These are phyloP conservation scores for Alternaria sp. DNA, from an alignment of 2,329 filamentous ascomycete species.

Conservation along the genomic window DNA sequence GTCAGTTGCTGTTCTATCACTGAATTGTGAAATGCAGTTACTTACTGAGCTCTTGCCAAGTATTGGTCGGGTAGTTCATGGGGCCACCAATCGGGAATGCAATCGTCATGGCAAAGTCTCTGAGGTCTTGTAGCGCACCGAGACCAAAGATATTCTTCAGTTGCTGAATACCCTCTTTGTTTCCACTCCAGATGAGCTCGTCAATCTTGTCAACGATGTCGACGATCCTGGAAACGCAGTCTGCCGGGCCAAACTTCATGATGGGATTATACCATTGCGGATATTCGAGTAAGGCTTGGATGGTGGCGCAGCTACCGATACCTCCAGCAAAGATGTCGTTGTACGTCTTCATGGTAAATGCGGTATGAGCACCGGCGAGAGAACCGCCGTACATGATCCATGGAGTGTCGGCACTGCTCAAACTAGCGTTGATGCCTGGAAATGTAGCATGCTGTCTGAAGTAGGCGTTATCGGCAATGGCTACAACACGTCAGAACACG, in stretches of 20 bases:
- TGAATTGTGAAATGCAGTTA: fast-evolving
- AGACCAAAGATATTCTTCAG: slow-evolving; percentile 59
- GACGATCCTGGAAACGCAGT: slow-evolving; percentile 58
- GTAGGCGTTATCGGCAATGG: slow-evolving; percentile 60
- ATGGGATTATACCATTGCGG: slow-evolving; percentile 60
- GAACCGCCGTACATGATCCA: slow-evolving; percentile 56
- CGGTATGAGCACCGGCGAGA: slow-evolving; percentile 53
- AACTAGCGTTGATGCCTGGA: slow-evolving; percentile 50
- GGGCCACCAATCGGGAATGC: slow-evolving; percentile 56
- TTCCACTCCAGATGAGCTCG: slow-evolving; percentile 51
- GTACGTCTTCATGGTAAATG: slow-evolving; percentile 56
- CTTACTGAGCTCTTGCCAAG: slow-evolving; percentile 60
- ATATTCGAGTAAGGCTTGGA: slow-evolving; percentile 53
- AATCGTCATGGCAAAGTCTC: slow-evolving; percentile 58
- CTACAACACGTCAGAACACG: slow-evolving; percentile 10
- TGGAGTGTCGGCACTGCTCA: slow-evolving; percentile 55
- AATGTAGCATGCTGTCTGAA: slow-evolving; percentile 58
- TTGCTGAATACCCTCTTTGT: slow-evolving; percentile 52
- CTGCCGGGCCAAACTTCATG: slow-evolving; percentile 57
- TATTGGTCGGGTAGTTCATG: slow-evolving; percentile 58
- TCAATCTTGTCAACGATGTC: slow-evolving; percentile 60
- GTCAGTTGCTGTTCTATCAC: not conserved
- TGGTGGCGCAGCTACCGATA: slow-evolving; percentile 56
- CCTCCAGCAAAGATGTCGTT: slow-evolving; percentile 56
- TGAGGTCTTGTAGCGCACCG: slow-evolving; percentile 51